Evolutionary conservation across 2,329 filamentous ascomycete species (phyloP), one percentile per base, ranked within the genome.

Genomic region (Fusarium sp.): DNA sequence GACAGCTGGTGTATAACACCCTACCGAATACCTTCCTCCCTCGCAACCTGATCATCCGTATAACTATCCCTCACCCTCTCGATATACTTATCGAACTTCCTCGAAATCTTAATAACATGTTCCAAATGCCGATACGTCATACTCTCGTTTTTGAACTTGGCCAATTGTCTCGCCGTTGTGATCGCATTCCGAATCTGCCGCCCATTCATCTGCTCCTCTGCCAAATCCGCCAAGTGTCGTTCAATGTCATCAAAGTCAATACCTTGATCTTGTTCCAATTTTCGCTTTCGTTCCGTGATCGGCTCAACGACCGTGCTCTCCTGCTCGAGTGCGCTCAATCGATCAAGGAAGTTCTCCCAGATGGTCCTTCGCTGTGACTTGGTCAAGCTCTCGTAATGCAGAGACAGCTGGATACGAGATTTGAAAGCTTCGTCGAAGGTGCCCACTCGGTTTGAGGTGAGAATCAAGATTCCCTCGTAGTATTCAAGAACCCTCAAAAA

Each of bases 151-250:
- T 50, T 68, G 4, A 62, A 68, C n/a, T 62, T 41, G 2, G 72
- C 73, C 1, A 76, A 51, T 48, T 77, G 74, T 20, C 77, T 71
- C 0, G 75, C 73, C 2, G 75, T 76, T 0, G 74, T 75, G 14
- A 80, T 74, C 0, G 65, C 63, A 51, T 84, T 84, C 20, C 82
- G 77, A 25, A 84, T 83, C 70, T 84, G 79, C 6, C 80, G 69
- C 2, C 82, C 81, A 25, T 84, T 83, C 71, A 84, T 75, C 20
- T 78, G 66, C 23, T 79, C 68, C 5, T 60, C 49, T 0, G 79
- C 77, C 13, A 84, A 62, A 40, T 81, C 77, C 1, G 14, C 16
- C 3, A 69, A 7, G 4, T 68, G 23, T 4, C 13, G 4, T 12
- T 56, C 66, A 11, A 78, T 55, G 14, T 77, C 58, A 5, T 73